These are phyloP conservation scores for Tolypocladium tundrense DNA, from an alignment of 2,329 filamentous ascomycete genomes.

Conservation along the genomic window DNA sequence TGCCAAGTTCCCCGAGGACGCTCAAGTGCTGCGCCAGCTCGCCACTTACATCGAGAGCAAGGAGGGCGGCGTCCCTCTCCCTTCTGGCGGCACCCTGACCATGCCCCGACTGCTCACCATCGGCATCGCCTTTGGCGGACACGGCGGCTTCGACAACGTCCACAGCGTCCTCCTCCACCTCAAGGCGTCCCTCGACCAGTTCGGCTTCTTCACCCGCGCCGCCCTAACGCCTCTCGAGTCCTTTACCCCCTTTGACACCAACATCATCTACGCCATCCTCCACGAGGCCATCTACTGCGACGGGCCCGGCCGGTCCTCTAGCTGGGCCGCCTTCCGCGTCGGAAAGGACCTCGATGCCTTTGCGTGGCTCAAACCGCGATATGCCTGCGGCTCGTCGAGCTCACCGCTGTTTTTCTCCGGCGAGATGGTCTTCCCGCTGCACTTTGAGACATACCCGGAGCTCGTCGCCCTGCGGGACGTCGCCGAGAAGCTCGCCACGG, in stretches of 20 bases:
- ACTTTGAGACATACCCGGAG: constrained; percentile 73
- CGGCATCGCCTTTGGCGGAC: constrained; percentile 67
- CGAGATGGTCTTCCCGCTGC: constrained; percentile 84
- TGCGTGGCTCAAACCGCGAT: constrained; percentile 35
- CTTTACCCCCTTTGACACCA: constrained; percentile 59
- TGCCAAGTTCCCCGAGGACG: constrained; percentile 73
- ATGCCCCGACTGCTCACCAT: constrained; percentile 65
- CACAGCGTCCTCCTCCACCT: constrained; percentile 64
- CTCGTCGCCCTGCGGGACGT: constrained; percentile 57
- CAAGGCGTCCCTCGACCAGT: constrained; percentile 61
- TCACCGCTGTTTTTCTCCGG: constrained; percentile 69
- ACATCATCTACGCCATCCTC: constrained; percentile 74
- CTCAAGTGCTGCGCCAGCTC: constrained; percentile 55
- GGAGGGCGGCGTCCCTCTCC: constrained; percentile 50
- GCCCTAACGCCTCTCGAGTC: constrained; percentile 60
- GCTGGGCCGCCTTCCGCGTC: constrained; percentile 66
- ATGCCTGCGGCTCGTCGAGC: constrained; percentile 12
- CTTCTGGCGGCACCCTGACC: constrained; percentile 64
- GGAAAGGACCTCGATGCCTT: constrained; percentile 37
- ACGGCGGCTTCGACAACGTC: constrained; percentile 66
- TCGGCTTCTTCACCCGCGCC: constrained; percentile 64
- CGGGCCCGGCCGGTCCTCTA: constrained; percentile 48
- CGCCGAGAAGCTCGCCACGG: constrained; percentile 59
- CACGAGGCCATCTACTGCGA: constrained; percentile 86
- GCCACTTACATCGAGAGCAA: constrained; percentile 49